Conservation (phyloP, 2,329 filamentous ascomycete genomes). For the Ophiostoma tasmaniense region DNA sequence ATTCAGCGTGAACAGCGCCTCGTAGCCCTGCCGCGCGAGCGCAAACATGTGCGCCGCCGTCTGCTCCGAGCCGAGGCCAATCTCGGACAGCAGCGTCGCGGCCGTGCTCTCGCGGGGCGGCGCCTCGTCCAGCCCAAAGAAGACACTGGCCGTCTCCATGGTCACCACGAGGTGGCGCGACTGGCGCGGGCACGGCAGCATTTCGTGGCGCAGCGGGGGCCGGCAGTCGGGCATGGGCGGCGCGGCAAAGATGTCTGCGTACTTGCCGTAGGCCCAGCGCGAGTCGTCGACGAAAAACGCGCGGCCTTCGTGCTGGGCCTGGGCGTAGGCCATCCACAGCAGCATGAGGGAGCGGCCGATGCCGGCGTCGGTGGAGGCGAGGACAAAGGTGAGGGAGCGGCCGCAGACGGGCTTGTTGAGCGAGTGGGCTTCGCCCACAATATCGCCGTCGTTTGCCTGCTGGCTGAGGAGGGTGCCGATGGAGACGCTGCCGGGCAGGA, state of each 20-base stretch:
- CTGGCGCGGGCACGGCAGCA: slow-evolving; percentile 69
- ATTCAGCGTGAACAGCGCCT: slow-evolving; percentile 63
- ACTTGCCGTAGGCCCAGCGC: slow-evolving; percentile 73
- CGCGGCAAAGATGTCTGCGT: slow-evolving; percentile 60
- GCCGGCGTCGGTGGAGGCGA: slow-evolving; percentile 67
- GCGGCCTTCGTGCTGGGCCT: slow-evolving; percentile 64
- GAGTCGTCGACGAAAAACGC: slow-evolving; percentile 81
- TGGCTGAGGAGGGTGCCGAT: slow-evolving; percentile 28
- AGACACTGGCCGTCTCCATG: slow-evolving; percentile 53
- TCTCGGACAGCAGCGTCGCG: not conserved
- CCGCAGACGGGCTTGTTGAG: slow-evolving; percentile 52
- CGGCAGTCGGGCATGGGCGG: slow-evolving; percentile 58
- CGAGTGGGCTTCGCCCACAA: slow-evolving; percentile 40
- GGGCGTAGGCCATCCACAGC: slow-evolving; percentile 75
- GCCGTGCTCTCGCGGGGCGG: slow-evolving; percentile 16
- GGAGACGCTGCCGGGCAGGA: slow-evolving; percentile 44
- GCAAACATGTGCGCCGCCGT: slow-evolving; percentile 44
- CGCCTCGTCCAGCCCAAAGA: slow-evolving; percentile 37
- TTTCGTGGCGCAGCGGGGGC: slow-evolving; percentile 64
- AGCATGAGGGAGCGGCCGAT: slow-evolving; percentile 69
- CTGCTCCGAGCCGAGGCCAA: not conserved
- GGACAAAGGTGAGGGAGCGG: slow-evolving; percentile 65
- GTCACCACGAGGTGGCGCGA: slow-evolving; percentile 70
- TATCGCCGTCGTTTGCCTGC: slow-evolving; percentile 25
- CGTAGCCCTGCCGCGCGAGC: slow-evolving; percentile 61